These are phyloP conservation scores for Pisolithus orientalis DNA, from an alignment of 768 basidiomycete genomes.

Conservation along the genomic window DNA sequence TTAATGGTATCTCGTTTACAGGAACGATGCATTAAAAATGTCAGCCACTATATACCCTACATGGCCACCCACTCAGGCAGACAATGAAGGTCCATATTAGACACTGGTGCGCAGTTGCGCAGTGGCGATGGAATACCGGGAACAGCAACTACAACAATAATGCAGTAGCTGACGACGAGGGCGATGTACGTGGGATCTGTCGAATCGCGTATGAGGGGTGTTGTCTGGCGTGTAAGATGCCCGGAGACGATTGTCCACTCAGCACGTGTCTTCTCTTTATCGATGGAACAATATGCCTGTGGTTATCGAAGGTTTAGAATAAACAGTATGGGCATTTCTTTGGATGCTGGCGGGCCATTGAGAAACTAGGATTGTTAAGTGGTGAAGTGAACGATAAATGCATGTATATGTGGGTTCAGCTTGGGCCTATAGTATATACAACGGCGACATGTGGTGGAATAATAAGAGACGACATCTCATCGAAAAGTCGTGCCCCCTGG, in stretches of 20 bases:
- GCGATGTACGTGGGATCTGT: slow-evolving; percentile 80
- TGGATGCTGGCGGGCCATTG: too few relatives aligned
- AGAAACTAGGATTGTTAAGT: too few relatives aligned
- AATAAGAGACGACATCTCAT: slow-evolving; percentile 46
- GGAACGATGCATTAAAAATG: too few relatives aligned
- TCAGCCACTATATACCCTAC: too few relatives aligned
- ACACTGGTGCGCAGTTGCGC: slow-evolving; percentile 81
- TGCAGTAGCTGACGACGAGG: slow-evolving; percentile 35
- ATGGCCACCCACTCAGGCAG: too few relatives aligned
- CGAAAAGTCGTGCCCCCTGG: slow-evolving; percentile 48
- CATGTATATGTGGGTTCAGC: too few relatives aligned
- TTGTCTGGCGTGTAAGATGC: slow-evolving; percentile 93
- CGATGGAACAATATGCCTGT: too few relatives aligned
- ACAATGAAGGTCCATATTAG: slow-evolving; percentile 79
- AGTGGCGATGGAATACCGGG: slow-evolving; percentile 78
- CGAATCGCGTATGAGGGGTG: slow-evolving; percentile 89
- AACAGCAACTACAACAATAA: slow-evolving; percentile 23
- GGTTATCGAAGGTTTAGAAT: too few relatives aligned
- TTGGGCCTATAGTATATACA: too few relatives aligned
- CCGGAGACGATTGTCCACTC: slow-evolving; percentile 91
- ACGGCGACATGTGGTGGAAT: slow-evolving; percentile 36
- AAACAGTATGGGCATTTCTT: too few relatives aligned
- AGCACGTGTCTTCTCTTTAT: slow-evolving; percentile 43
- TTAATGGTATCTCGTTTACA: too few relatives aligned
- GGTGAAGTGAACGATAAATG: too few relatives aligned